Evolutionary conservation across 805 yeast species (phyloP), one percentile per base, ranked within the genome.

Genomic region (Metschnikowia koreensis): DNA sequence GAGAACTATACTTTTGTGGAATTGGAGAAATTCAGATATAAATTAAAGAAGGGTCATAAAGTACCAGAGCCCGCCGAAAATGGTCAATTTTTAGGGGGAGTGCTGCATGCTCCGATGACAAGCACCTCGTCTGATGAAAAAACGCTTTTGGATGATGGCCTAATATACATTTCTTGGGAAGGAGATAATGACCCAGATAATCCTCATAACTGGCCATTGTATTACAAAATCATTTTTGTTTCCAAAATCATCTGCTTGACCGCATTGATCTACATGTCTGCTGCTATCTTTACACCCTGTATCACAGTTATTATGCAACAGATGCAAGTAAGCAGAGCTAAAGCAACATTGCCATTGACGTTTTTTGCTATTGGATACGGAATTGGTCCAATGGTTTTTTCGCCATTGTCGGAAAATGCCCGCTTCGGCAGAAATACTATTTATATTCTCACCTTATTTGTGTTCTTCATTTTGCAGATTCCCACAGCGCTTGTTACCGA

Each of bases 311-410:
- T 83, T 17, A 73, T 69, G 65, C 63, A 65, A 28, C 77, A 81
- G 43, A 80, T 81, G 58, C 56, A 66, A 16, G 73, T 79, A 10
- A 69, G 77, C 12, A 66, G 65, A 31, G 76, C 73, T 7, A 72
- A 73, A 3, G 81, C 82, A 0, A 68, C 77, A 0, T 67, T 84
- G 39, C 82, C 84, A 2, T 69, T 84, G 58, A 68, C 84, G 0
- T 54, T 82, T 37, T 84, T 78, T 54, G 83, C 83, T 8, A 57
- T 82, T 27, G 89, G 87, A 6, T 82, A 83, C 59, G 87, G 84
- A 48, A 47, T 81, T 22, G 86, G 86, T 1, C 86, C 86, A 1
- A 69, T 83, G 70, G 55, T 81, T 1, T 77, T 81, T 48, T 77
- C 85, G 0, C 87, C 88, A 3, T 57, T 83, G 52, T 77, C 84